Conservation (phyloP, 2,329 filamentous ascomycete species). For the Pseudocercospora eumusae region DNA sequence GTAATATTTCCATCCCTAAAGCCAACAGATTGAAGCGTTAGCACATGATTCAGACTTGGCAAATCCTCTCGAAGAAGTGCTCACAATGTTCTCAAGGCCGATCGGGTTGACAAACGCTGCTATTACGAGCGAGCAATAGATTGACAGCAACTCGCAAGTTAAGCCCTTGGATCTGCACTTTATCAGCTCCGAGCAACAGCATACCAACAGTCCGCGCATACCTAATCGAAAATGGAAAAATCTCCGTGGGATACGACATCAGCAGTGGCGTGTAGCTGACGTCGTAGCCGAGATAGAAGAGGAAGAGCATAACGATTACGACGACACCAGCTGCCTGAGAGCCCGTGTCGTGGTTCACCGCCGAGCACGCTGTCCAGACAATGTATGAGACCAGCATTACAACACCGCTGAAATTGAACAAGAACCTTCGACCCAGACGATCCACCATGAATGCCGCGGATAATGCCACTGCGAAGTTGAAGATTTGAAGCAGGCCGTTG, state of each 20-base stretch:
- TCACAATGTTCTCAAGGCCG: constrained; percentile 33
- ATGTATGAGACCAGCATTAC: constrained; percentile 26
- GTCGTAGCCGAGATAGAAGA: constrained; percentile 31
- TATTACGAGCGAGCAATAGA: constrained; percentile 34
- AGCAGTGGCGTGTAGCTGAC: constrained; percentile 29
- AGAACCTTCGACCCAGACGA: constrained; percentile 22
- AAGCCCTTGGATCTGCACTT: constrained; percentile 30
- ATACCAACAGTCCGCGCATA: neutral
- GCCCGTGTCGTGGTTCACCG: constrained; percentile 26
- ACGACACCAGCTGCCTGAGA: constrained; percentile 28
- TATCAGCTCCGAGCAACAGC: neutral
- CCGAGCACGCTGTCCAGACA: constrained; percentile 26
- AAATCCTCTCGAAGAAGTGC: neutral
- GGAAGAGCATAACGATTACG: constrained; percentile 30
- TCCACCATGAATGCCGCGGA: constrained; percentile 23
- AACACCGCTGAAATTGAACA: constrained; percentile 24
- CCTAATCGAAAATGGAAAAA: constrained; percentile 29
- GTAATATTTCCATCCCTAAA: constrained; percentile 36
- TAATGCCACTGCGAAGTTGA: constrained; percentile 26
- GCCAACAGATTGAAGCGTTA: neutral
- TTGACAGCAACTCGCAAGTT: constrained; percentile 31
- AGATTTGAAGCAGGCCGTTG: constrained; percentile 25
- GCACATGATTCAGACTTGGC: neutral
- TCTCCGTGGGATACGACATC: constrained; percentile 31
- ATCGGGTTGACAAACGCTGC: constrained; percentile 44